phyloP scores from a whole-genome alignment of 129 eudicot genomes.

The Ambrosia trifida region DNA sequence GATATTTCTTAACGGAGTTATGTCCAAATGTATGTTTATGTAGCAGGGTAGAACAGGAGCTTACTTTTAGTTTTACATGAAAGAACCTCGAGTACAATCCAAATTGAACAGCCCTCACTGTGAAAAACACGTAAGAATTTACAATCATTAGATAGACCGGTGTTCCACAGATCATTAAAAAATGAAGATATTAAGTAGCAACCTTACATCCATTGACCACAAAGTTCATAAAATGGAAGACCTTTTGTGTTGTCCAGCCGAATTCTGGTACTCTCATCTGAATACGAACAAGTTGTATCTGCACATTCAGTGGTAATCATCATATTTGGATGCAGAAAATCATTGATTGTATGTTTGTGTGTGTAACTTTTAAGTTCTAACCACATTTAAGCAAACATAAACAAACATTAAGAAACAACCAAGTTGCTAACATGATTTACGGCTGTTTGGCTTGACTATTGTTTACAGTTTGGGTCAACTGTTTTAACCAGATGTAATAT shows the following conservation, averaged over 20 bases:
- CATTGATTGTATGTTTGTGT: too few relatives aligned
- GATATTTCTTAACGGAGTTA: neutral
- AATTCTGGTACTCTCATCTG: conserved; percentile 68
- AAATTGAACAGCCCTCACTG: conserved; percentile 68
- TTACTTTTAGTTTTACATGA: conserved; percentile 45
- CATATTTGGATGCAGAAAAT: too few relatives aligned
- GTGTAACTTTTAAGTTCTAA: too few relatives aligned
- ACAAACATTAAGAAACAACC: too few relatives aligned
- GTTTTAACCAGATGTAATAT: neutral
- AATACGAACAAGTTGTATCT: conserved; percentile 77
- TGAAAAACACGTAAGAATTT: neutral
- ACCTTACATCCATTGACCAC: conserved; percentile 72
- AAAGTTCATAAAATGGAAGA: conserved; percentile 79
- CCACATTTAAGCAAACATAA: too few relatives aligned
- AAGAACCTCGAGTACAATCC: conserved; percentile 57
- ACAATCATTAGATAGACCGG: conserved; percentile 21
- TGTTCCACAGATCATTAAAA: neutral
- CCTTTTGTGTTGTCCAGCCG: conserved; percentile 86
- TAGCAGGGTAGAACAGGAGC: conserved; percentile 13
- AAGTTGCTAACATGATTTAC: too few relatives aligned
- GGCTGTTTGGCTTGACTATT: too few relatives aligned
- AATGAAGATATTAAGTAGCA: conserved; percentile 29
- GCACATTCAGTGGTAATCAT: conserved; percentile 15
- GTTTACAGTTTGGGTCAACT: neutral
- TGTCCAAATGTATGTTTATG: conserved; percentile 3